These are phyloP conservation scores for Curvularia hawaiiensis DNA, from an alignment of 2,329 filamentous ascomycete genomes.

Conservation along the genomic window DNA sequence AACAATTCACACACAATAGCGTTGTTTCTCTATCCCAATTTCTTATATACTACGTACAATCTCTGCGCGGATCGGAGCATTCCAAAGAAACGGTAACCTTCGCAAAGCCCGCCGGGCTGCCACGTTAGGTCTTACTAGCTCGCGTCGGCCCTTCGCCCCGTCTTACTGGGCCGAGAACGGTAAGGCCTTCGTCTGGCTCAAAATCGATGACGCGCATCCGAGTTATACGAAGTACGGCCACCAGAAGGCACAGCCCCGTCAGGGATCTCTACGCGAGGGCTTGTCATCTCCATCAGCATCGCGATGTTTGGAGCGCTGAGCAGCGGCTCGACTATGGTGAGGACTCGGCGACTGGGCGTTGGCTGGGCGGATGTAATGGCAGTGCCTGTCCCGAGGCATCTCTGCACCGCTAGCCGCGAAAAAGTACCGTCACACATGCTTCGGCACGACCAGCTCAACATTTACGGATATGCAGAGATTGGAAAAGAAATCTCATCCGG, in stretches of 20 bases:
- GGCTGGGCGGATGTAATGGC: conserved; percentile 9
- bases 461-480: not conserved
- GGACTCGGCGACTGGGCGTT: conserved; percentile 15
- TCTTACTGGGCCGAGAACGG: conserved; percentile 1
- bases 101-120: not conserved
- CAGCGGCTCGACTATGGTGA: conserved; percentile 1
- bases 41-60: not conserved
- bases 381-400: conserved; percentile 1
- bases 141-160: conserved; percentile 8
- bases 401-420: not conserved
- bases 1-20: too few relatives aligned
- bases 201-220: conserved; percentile 17
- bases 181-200: not conserved
- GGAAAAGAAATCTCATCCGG: not conserved
- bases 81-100: not conserved
- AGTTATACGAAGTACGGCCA: not conserved
- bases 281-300: conserved; percentile 10
- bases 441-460: not conserved
- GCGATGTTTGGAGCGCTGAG: conserved; percentile 8
- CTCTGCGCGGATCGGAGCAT: not conserved
- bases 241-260: conserved; percentile 8
- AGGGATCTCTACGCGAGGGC: conserved; percentile 11
- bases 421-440: not conserved
- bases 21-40: not conserved
- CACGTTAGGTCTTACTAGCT: not conserved